Percentiles rank a stretch among this genome's conserved stretches.
These are phyloP conservation scores for Trichoderma guizhouense DNA, from an alignment of 2,329 filamentous ascomycete species.

Conservation along the genomic window DNA sequence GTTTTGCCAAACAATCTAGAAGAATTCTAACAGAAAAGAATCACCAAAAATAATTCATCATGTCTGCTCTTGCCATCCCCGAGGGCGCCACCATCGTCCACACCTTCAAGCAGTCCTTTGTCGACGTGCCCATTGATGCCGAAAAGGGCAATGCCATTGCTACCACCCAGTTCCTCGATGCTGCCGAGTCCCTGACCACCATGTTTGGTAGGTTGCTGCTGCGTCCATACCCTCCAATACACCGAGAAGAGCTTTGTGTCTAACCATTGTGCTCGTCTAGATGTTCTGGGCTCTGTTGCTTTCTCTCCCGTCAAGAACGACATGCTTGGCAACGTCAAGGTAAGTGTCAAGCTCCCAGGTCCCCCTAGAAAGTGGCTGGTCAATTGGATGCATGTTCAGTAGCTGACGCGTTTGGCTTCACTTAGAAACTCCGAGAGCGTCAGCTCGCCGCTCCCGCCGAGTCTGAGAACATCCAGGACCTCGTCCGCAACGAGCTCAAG, in stretches of 20 bases:
- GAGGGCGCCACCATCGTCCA: slow-evolving; percentile 79
- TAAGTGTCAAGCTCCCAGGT: slow-evolving; percentile 49
- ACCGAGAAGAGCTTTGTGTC: background rate
- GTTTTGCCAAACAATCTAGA: background rate
- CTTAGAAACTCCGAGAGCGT: slow-evolving; percentile 82
- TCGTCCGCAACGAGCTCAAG: slow-evolving; percentile 84
- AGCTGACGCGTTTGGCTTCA: slow-evolving; percentile 20
- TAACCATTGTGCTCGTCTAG: slow-evolving; percentile 33
- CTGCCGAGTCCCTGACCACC: slow-evolving; percentile 78
- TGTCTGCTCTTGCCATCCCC: slow-evolving; percentile 54
- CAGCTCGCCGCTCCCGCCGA: slow-evolving; percentile 73
- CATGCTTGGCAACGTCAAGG: slow-evolving; percentile 88
- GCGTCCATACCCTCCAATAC: no score
- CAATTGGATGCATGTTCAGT: background rate
- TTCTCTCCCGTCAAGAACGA: slow-evolving; percentile 91
- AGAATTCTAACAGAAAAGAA: background rate
- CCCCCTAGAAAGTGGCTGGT: background rate
- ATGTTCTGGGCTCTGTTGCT: slow-evolving; percentile 65
- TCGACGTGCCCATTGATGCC: slow-evolving; percentile 72
- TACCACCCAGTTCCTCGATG: slow-evolving; percentile 87
- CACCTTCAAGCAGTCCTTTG: slow-evolving; percentile 78
- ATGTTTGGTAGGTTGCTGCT: slow-evolving; percentile 68
- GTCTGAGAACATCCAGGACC: slow-evolving; percentile 80
- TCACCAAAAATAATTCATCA: slow-evolving; percentile 27
- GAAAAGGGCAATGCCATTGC: slow-evolving; percentile 72